A percentile compares a stretch with the other conserved stretches of the same genome.
Evolutionary conservation across 768 basidiomycete genomes (phyloP).

Genomic region (Guyanaporus albipodus): DNA sequence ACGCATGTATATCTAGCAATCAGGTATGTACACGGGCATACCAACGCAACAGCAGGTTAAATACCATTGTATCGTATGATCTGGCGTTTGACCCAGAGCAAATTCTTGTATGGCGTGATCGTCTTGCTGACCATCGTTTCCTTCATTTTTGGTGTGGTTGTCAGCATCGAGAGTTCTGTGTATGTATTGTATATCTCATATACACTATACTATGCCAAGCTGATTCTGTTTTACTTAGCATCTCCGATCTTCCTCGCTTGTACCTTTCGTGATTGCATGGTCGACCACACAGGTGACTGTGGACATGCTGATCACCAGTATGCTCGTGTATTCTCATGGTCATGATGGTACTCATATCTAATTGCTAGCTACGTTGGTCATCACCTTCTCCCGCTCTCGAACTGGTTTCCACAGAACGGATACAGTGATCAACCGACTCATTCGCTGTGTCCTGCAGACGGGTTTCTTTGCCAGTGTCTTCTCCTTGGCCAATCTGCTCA

Average conservation of each 20-base stretch:
- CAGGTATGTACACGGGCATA: conserved; percentile 35
- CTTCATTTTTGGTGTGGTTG: conserved; percentile 41
- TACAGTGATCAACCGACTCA: conserved; percentile 28
- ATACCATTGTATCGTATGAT: conserved; percentile 7
- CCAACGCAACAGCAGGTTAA: not conserved
- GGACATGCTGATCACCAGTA: conserved; percentile 44
- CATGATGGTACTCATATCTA: not conserved
- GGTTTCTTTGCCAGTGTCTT: conserved; percentile 3
- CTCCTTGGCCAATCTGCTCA: conserved; percentile 36
- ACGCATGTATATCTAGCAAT: conserved; percentile 47
- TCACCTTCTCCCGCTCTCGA: no score
- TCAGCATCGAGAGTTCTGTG: conserved; percentile 42
- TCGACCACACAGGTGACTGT: conserved; percentile 42
- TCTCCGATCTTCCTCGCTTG: no score
- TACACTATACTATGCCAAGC: conserved; percentile 37
- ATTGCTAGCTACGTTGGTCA: conserved; percentile 14
- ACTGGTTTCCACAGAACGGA: conserved; percentile 48
- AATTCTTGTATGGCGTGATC: conserved; percentile 31
- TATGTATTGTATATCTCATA: conserved; percentile 35
- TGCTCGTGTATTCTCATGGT: not conserved
- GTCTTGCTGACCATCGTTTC: conserved; percentile 36
- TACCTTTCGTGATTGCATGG: conserved; percentile 48
- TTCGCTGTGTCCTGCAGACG: conserved; percentile 7
- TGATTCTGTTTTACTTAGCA: no score
- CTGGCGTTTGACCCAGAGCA: conserved; percentile 10